Base-by-base conservation (phyloP, 352 stramenopile genomes). In the Pelagophyceae sp. region DNA sequence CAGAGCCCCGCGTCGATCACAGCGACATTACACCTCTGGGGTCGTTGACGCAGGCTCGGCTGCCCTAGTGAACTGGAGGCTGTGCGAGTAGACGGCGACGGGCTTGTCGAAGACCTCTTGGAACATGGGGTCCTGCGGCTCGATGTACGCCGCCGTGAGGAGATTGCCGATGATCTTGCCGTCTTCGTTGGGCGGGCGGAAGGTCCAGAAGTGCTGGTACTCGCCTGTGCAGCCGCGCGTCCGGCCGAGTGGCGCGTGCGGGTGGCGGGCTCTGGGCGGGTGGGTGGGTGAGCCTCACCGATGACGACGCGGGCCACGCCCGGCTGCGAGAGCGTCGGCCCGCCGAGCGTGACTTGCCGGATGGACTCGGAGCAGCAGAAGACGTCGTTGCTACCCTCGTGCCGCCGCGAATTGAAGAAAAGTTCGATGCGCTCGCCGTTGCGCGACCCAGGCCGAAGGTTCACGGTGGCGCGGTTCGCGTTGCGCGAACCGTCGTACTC, bases 151-250 rank as follows among this genome's bases (percentile, higher is more conserved):
- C 29, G 75, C 75, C 29, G 75, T 79, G n/a, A 79, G 27, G 35
- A 67, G 27, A 27, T 79, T 79, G 25, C 5, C 45, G 58, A 17
- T n/a, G 64, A 72, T 60, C 45, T 27, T 29, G 61, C 15, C 61
- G 38, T 2, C 54, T 29, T 75, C 75, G 23, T 20, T n/a, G 3
- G 27, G 19, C 19, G 31, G 37, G n/a, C 60, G 33, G 6, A 25
- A 79, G 33, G 75, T 79, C 31, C 29, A 76, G 45, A 76, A 79
- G 54, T 79, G 63, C 75, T 79, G 75, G 63, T 79, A 79, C 63
- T 79, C 75, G n/a, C n/a, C n/a, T n/a, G n/a, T n/a, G n/a, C n/a
- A n/a, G n/a, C n/a, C n/a, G n/a, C n/a, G n/a, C n/a, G n/a, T n/a
- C n/a, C n/a, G n/a, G n/a, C n/a, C n/a, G n/a, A n/a, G n/a, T n/a